Evolutionary conservation across 352 stramenopile species (phyloP), one percentile per base, ranked within the genome.

Genomic region (Phytophthora megakarya): DNA sequence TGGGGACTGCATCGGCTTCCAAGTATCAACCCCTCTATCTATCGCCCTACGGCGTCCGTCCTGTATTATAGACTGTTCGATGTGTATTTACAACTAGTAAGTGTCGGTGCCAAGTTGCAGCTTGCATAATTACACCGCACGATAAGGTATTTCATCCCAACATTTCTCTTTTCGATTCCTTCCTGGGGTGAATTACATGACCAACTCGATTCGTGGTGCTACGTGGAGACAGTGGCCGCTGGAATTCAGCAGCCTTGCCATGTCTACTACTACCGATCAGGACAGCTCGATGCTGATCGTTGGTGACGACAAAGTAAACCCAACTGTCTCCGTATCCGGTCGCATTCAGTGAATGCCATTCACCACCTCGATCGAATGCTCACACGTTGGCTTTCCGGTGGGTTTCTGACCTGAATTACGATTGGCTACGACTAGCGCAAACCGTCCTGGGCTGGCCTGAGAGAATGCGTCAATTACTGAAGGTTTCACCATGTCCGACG

Each of bases 1-100:
- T 21, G 39, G 21, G 44, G 45, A 26, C 26, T 37, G 22, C 23
- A 22, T 19, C 12, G 26, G 30, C n/a, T 42, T 47, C 44, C 23
- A 26, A 44, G 33, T 33, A 43, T 9, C 54, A 40, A 16, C 53
- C 51, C 50, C 18, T 69, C 44, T 79, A 79, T 76, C 71, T 79
- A 79, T 76, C 56, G 62, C 37, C 52, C 55, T 37, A n/a, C 47
- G 40, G 47, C 39, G 50, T 50, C 51, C 49, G 48, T 62, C 51
- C 32, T 75, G 67, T 75, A 75, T 61, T 63, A 72, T 75, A 75
- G 62, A 67, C 38, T 72, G 44, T 55, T 61, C 50, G 8, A 69
- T 68, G 45, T 75, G 51, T 72, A 75, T 65, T 72, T 65, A 68
- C 49, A 56, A 72, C 43, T 18, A 62, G 42, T 70, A 70, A n/a